Base-by-base conservation (phyloP, 106 monocot genomes). In the Acorus gramineus region DNA sequence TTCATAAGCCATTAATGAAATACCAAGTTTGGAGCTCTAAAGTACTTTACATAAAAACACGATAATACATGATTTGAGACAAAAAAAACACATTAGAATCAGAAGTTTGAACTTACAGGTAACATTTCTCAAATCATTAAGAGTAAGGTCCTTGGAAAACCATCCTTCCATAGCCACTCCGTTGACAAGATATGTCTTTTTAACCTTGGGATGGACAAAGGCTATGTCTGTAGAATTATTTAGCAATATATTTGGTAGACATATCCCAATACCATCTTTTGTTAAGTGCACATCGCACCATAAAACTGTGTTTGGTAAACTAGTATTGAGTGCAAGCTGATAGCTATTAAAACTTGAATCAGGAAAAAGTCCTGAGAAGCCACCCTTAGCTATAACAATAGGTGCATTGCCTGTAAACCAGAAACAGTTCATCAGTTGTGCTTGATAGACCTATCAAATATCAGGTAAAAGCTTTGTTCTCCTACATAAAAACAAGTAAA, bases 291-390 rank as follows among this genome's bases (percentile, higher is more conserved):
- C 77, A 62, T 85, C 75, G 44, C 85, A 85, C 78, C 80, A 81
- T 47, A 64, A 75, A 42, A 72, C 54, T 8, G 70, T 55, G 12
- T 52, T 47, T 0, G 49, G 4, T 3, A 63, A 57, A 53, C 80
- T 65, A 44, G 50, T 28, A 44, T 0, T 0, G 2, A 50, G 8
- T 3, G 74, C 68, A 8, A 74, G 42, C 7, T 0, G 7, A 44
- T 85, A 85, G 10, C 80, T 71, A 4, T 0, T 0, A 7, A 3
- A 0, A 64, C 84, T 77, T 2, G 80, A 85, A 68, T 85, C 84
- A 7, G 84, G 84, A 64, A 85, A 85, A 49, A 81, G 42, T 3
- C 84, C 84, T 14, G 84, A 85, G 62, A 85, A 85, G 7, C 84
- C 84, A 42, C 84, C 84, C 68, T 70, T 80, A 4, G 84, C 80